Evolutionary conservation across 2,329 filamentous ascomycete species (phyloP).

Genomic region (Decorospora gaudefroyi): DNA sequence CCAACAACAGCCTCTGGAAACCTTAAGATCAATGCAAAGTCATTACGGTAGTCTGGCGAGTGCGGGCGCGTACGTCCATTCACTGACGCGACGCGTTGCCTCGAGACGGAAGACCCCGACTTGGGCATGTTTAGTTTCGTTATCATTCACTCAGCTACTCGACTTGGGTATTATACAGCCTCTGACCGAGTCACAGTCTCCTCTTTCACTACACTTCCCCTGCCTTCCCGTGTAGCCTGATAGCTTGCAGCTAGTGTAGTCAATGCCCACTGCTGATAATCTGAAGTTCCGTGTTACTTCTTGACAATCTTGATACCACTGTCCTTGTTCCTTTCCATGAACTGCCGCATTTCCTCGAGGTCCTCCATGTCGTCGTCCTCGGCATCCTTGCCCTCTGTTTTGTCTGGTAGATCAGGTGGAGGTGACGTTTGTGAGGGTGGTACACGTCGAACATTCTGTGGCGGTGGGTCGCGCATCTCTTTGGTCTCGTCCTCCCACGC

Average conservation of each 20-base stretch:
- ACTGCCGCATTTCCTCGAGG: constrained; percentile 48
- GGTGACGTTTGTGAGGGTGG: constrained; percentile 3
- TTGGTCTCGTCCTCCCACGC: constrained; percentile 76
- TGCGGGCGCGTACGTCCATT: constrained; percentile 16
- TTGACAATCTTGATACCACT: constrained; percentile 73
- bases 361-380: constrained; percentile 47
- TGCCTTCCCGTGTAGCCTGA: no score
- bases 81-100: constrained; percentile 21
- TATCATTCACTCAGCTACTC: no score
- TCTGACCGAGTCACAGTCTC: no score
- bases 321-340: constrained; percentile 50
- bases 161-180: no score
- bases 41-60: background rate
- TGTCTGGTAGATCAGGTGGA: constrained; percentile 10
- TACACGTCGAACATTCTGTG: constrained; percentile 13
- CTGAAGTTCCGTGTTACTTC: constrained; percentile 53
- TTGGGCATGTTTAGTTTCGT: no score
- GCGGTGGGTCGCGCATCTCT: constrained; percentile 35
- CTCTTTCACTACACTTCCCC: no score
- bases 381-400: constrained; percentile 19
- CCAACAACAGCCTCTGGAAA: no score
- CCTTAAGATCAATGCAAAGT: no score
- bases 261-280: background rate
- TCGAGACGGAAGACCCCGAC: constrained; percentile 7
- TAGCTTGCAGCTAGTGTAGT: background rate